These are phyloP conservation scores for Euphrasia arctica DNA, from an alignment of 305 asterid species.

Conservation along the genomic window DNA sequence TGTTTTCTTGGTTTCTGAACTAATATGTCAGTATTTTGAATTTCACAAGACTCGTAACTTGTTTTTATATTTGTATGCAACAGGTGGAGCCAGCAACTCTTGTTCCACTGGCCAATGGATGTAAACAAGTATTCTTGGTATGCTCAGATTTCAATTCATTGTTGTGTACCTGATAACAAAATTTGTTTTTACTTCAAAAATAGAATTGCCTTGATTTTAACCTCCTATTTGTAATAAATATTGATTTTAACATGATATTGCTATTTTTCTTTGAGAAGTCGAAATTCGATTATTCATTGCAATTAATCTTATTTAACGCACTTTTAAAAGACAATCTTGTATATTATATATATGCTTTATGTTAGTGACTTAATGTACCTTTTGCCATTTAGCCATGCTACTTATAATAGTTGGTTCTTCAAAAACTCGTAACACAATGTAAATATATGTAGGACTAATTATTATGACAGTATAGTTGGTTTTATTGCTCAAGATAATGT, in stretches of 20 bases:
- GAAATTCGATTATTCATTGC: too few relatives aligned
- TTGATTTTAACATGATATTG: background rate
- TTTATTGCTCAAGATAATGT: background rate
- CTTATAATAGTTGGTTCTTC: too few relatives aligned
- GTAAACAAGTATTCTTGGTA: conserved; percentile 99
- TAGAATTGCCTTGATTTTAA: background rate
- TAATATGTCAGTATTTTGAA: conserved; percentile 17
- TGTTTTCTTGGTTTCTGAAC: conserved; percentile 15
- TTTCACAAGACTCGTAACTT: background rate
- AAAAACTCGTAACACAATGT: too few relatives aligned
- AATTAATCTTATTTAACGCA: too few relatives aligned
- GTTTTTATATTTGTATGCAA: conserved; percentile 30
- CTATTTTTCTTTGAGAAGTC: background rate
- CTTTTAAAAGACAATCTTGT: too few relatives aligned
- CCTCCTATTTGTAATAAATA: background rate
- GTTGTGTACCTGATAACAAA: conserved; percentile 23
- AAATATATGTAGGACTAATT: too few relatives aligned
- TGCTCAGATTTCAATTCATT: conserved; percentile 20
- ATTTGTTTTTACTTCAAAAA: conserved; percentile 16
- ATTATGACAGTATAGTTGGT: too few relatives aligned
- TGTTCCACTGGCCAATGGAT: conserved; percentile 89
- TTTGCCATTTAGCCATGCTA: too few relatives aligned
- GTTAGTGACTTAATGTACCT: too few relatives aligned
- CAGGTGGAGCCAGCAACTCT: conserved; percentile 97
- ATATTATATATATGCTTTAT: too few relatives aligned